phyloP scores from a whole-genome alignment of 108 stramenopile species.

The Conticribra weissflogii region DNA sequence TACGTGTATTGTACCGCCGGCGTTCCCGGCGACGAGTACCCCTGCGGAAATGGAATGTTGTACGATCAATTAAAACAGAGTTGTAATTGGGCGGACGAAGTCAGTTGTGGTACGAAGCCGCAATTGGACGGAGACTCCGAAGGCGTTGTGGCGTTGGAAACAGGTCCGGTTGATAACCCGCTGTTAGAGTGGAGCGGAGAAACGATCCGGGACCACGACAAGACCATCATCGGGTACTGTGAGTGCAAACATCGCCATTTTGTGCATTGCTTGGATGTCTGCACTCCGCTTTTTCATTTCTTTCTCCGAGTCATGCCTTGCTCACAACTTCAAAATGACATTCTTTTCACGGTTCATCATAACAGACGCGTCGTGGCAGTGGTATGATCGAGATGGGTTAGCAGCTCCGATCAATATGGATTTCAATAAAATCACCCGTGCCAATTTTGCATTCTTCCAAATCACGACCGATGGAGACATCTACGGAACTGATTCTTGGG shows the following conservation, averaged over 20 bases:
- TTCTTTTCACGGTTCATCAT: background rate
- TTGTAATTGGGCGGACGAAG: slow-evolving; percentile 30
- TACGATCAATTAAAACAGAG: slow-evolving; percentile 10
- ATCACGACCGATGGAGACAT: slow-evolving; percentile 23
- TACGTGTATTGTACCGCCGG: slow-evolving; percentile 18
- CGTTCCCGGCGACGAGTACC: background rate
- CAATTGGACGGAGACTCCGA: too few relatives aligned
- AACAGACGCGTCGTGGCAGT: slow-evolving; percentile 37
- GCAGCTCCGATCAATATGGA: slow-evolving; percentile 41
- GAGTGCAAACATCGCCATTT: too few relatives aligned
- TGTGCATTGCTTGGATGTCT: too few relatives aligned
- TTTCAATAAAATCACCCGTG: slow-evolving; percentile 31
- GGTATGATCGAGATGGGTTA: slow-evolving; percentile 35
- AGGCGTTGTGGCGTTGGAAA: too few relatives aligned
- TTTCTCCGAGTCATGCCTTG: too few relatives aligned
- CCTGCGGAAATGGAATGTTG: slow-evolving; percentile 11
- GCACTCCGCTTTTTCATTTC: too few relatives aligned
- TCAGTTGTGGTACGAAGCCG: background rate
- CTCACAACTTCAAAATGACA: background rate
- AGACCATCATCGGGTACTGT: slow-evolving; percentile 6
- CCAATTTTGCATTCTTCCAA: slow-evolving; percentile 48
- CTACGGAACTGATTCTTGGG: slow-evolving; percentile 37
- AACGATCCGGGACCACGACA: background rate
- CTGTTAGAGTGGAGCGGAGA: slow-evolving; percentile 7
- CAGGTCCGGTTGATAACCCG: too few relatives aligned